A percentile compares a stretch with the other conserved stretches of the same genome.
Conservation (phyloP, 1,139 yeast species). For the Geotrichum candidum region DNA sequence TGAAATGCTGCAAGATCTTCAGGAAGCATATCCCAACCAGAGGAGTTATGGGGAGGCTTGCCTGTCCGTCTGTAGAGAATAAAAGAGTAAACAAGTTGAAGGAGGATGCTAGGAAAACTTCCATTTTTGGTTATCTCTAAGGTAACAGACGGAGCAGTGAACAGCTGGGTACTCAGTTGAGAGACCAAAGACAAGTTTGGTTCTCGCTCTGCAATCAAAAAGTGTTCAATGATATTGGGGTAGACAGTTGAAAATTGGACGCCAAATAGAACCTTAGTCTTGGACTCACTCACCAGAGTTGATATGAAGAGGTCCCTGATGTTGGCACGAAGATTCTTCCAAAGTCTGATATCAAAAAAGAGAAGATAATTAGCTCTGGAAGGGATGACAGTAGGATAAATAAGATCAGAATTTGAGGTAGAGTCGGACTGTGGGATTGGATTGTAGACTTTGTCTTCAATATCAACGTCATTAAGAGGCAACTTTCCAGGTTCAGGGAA, state of each 20-base stretch:
- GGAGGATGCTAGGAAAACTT: slow-evolving; percentile 58
- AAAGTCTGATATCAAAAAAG: slow-evolving; percentile 62
- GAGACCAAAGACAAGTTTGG: slow-evolving; percentile 76
- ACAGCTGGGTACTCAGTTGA: slow-evolving; percentile 73
- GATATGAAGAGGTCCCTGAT: slow-evolving; percentile 66
- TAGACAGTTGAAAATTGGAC: slow-evolving; percentile 79
- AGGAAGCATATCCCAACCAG: slow-evolving; percentile 36
- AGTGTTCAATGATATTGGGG: slow-evolving; percentile 68
- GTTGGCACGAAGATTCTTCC: slow-evolving; percentile 56
- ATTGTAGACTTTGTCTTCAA: slow-evolving; percentile 36
- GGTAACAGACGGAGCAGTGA: slow-evolving; percentile 78
- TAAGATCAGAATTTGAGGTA: not conserved
- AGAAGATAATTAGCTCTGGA: slow-evolving; percentile 71
- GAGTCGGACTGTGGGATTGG: slow-evolving; percentile 36
- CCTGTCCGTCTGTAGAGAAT: not conserved
- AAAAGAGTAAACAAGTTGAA: slow-evolving; percentile 51
- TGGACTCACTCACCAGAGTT: slow-evolving; percentile 59
- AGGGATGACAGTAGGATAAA: slow-evolving; percentile 10
- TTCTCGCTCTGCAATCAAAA: slow-evolving; percentile 64
- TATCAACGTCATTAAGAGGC: not conserved
- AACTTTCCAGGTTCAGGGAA: slow-evolving; percentile 14
- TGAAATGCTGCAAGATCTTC: slow-evolving; percentile 41
- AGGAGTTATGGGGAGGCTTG: slow-evolving; percentile 46
- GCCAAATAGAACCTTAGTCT: slow-evolving; percentile 55
- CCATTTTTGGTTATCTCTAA: slow-evolving; percentile 42